These are phyloP conservation scores for Plasmodium billcollinsi DNA, from an alignment of 169 alveolate species.

Conservation along the genomic window DNA sequence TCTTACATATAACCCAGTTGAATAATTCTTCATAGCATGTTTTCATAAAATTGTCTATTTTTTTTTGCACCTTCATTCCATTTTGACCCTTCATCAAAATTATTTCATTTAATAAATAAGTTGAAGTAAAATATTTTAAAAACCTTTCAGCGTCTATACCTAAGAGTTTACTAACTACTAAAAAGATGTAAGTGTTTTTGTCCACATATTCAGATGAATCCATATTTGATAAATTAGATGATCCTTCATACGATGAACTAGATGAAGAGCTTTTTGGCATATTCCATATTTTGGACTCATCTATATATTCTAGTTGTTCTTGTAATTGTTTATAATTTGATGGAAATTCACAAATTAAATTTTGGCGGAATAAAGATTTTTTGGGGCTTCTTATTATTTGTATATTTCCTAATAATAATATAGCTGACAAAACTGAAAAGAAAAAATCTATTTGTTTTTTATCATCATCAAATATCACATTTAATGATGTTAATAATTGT, in stretches of 20 bases:
- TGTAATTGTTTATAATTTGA: constrained; percentile 20
- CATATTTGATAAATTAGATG: not conserved
- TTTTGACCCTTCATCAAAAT: constrained; percentile 29
- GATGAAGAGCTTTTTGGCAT: no score
- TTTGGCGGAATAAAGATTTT: not conserved
- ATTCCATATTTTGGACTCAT: not conserved
- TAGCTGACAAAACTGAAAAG: constrained; percentile 52
- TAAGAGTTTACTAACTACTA: constrained; percentile 34
- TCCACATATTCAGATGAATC: not conserved
- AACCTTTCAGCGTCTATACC: constrained; percentile 25
- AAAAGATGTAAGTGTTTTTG: constrained; percentile 9
- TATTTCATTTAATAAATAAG: constrained; percentile 21
- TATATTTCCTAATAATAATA: constrained; percentile 49
- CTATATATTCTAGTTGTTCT: not conserved
- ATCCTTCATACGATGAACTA: not conserved
- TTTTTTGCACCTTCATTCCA: constrained; percentile 22
- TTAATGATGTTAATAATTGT: constrained; percentile 35
- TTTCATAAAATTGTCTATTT: constrained; percentile 36
- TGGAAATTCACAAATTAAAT: not conserved
- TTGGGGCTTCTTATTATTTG: constrained; percentile 13
- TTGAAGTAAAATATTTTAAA: constrained; percentile 31
- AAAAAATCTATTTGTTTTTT: constrained; percentile 54
- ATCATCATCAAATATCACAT: constrained; percentile 57
- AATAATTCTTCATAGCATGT: constrained; percentile 54
- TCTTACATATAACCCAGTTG: constrained; percentile 34